Evolutionary conservation across 75 land plant genomes (phyloP).

Genomic region (Chamaecyparis obtusa): DNA sequence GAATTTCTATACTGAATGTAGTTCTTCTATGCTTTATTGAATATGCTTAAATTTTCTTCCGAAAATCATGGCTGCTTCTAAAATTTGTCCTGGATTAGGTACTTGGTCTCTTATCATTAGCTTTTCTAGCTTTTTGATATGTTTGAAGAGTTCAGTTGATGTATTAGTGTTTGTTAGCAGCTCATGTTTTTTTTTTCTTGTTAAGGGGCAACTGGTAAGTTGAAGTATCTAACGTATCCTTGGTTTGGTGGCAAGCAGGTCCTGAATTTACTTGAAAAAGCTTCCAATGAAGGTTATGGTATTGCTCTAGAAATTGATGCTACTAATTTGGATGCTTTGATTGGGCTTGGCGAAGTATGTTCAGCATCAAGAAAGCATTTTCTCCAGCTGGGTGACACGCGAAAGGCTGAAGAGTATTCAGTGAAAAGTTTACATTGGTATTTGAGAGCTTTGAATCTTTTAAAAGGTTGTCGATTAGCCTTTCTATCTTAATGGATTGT

Average conservation of each 20-base stretch:
- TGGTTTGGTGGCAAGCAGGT: slow-evolving; percentile 20
- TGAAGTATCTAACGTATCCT: neutral
- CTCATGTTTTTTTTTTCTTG: neutral
- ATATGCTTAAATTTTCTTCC: neutral
- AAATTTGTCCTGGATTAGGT: neutral
- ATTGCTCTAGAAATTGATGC: slow-evolving; percentile 39
- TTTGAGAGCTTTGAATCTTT: slow-evolving; percentile 15
- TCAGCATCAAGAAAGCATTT: slow-evolving; percentile 22
- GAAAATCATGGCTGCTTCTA: neutral
- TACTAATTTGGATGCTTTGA: slow-evolving; percentile 25
- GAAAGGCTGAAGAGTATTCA: slow-evolving; percentile 18
- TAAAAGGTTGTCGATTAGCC: neutral
- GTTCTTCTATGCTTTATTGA: neutral
- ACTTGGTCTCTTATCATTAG: too few relatives aligned
- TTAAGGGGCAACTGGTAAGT: neutral
- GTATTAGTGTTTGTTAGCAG: neutral
- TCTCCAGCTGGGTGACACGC: slow-evolving; percentile 1
- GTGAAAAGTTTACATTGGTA: slow-evolving; percentile 21
- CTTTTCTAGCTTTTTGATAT: too few relatives aligned
- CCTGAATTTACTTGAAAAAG: slow-evolving; percentile 19
- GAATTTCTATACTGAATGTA: neutral
- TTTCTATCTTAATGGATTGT: neutral
- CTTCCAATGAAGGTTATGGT: slow-evolving; percentile 36
- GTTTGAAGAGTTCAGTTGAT: neutral
- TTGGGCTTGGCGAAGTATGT: slow-evolving; percentile 40